These are phyloP conservation scores for Entomortierella lignicola DNA, from an alignment of 192 early-diverging fungal genomes.

Conservation along the genomic window DNA sequence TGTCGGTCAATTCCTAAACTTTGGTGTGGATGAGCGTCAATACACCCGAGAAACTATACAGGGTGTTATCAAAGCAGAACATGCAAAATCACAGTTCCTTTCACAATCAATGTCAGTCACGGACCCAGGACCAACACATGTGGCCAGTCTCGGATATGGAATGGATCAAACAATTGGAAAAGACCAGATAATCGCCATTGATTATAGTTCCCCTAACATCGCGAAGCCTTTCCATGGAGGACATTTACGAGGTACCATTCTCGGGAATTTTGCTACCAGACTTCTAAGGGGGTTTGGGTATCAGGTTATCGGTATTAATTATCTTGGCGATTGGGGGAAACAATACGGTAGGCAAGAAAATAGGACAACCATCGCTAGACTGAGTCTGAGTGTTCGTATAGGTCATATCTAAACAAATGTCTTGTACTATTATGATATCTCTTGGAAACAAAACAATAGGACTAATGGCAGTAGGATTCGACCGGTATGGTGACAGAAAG, in stretches of 20 bases:
- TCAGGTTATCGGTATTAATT: conserved; percentile 88
- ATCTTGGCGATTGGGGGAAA: conserved; percentile 99
- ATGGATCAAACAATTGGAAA: conserved; percentile 61
- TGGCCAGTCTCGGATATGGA: conserved; percentile 61
- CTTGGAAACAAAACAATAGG: conserved; percentile 54
- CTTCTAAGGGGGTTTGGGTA: conserved; percentile 85
- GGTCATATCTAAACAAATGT: too few relatives aligned
- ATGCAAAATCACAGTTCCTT: conserved; percentile 6
- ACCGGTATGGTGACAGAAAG: conserved; percentile 78
- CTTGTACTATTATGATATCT: not conserved
- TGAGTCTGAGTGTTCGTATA: not conserved
- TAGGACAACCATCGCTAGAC: not conserved
- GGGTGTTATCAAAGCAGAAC: conserved; percentile 59
- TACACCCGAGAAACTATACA: conserved; percentile 63
- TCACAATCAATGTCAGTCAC: not conserved
- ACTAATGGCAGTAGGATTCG: conserved; percentile 89
- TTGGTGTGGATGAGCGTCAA: conserved; percentile 64
- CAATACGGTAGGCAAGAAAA: conserved; percentile 92
- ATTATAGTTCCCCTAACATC: conserved; percentile 96
- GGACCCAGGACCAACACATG: not conserved
- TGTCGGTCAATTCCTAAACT: conserved; percentile 75
- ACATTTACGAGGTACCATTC: conserved; percentile 95
- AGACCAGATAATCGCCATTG: conserved; percentile 82
- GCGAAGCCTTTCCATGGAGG: conserved; percentile 98
- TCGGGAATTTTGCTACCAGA: conserved; percentile 89